These are phyloP conservation scores for Durotheca rogersii DNA, from an alignment of 495 filamentous ascomycete species.

Conservation along the genomic window DNA sequence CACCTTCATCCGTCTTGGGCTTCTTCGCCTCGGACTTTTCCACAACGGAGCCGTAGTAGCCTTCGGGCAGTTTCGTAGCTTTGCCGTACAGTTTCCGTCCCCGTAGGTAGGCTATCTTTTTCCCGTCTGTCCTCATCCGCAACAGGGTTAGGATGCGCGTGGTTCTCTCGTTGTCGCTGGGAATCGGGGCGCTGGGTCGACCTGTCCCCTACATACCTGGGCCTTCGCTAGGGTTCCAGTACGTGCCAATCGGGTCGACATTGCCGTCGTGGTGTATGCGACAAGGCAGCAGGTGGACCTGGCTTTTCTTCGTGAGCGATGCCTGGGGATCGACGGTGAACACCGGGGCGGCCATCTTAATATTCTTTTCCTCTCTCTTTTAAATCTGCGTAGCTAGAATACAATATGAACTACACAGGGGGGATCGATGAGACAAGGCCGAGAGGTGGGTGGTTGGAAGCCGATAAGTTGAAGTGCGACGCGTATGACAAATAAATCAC, in stretches of 20 bases:
- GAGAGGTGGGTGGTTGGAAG: background rate
- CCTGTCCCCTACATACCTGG: constrained; percentile 26
- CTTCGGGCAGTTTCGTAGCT: constrained; percentile 65
- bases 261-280: constrained; percentile 77
- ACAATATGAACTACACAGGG: too few relatives aligned
- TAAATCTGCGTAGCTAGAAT: background rate
- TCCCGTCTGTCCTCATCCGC: constrained; percentile 42
- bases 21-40: constrained; percentile 36
- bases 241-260: constrained; percentile 62
- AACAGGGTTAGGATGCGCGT: constrained; percentile 4
- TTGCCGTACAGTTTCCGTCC: constrained; percentile 78
- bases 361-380: background rate
- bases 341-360: constrained; percentile 19
- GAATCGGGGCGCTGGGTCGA: background rate
- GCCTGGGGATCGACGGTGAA: constrained; percentile 21
- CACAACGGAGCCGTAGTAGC: constrained; percentile 65
- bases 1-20: constrained; percentile 26
- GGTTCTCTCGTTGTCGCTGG: too few relatives aligned
- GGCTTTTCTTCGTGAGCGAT: constrained; percentile 45
- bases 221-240: constrained; percentile 64
- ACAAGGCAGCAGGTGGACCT: constrained; percentile 82
- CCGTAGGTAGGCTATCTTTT: constrained; percentile 69
- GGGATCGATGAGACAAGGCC: too few relatives aligned
- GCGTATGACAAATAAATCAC: constrained; percentile 16
- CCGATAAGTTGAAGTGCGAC: background rate